These are phyloP conservation scores for Tetradesmus lagerheimii DNA, from an alignment of 139 green algal species.

Conservation along the genomic window DNA sequence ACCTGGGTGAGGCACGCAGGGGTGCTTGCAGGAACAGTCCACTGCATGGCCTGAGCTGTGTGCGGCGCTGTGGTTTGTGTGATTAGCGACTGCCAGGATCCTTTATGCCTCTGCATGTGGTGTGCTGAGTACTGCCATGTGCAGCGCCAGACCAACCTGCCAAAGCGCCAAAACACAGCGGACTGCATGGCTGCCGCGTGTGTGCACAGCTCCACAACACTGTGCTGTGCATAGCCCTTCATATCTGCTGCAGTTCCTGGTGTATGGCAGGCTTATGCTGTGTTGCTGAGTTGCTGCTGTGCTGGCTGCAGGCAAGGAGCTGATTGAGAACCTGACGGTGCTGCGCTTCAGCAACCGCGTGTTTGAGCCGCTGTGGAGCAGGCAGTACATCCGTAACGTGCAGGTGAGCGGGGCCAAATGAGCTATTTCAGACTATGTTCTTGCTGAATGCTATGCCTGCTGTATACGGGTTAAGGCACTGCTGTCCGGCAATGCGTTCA, in stretches of 20 bases:
- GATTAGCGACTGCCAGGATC: too few relatives aligned
- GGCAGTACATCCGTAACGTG: conserved; percentile 98
- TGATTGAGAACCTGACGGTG: conserved; percentile 99
- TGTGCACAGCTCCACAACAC: too few relatives aligned
- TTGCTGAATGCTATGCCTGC: not conserved
- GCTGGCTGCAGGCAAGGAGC: conserved; percentile 88
- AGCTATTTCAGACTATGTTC: not conserved
- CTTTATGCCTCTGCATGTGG: too few relatives aligned
- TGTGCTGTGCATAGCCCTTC: not conserved
- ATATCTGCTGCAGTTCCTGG: not conserved
- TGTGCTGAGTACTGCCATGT: too few relatives aligned
- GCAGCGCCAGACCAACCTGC: too few relatives aligned
- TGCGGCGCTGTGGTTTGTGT: too few relatives aligned
- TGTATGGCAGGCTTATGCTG: not conserved
- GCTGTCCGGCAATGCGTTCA: not conserved
- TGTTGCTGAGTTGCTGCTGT: not conserved
- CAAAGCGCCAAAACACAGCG: too few relatives aligned
- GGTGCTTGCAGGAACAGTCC: too few relatives aligned
- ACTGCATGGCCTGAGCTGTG: too few relatives aligned
- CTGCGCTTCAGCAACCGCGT: conserved; percentile 98
- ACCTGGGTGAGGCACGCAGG: conserved; percentile 77
- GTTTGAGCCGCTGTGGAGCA: conserved; percentile 98
- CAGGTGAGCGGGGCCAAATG: conserved; percentile 67
- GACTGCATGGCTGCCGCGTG: too few relatives aligned
- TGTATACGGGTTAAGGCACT: not conserved